phyloP scores from a whole-genome alignment of 345 rosid species.

The Dovyalis caffra region DNA sequence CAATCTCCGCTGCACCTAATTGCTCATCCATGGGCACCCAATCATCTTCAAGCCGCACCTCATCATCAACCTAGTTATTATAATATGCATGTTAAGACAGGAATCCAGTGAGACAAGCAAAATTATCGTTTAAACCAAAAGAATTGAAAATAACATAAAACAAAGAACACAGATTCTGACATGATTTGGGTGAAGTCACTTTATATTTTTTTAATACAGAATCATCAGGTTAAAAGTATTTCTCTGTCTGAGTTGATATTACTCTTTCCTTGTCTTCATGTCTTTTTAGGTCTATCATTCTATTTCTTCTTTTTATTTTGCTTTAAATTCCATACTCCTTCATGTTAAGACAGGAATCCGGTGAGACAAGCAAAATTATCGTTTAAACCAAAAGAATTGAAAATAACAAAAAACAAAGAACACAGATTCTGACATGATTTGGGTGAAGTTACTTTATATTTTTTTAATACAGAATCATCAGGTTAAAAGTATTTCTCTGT shows the following conservation, averaged over 20 bases:
- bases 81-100: neutral
- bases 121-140: neutral
- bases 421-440: neutral
- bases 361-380: neutral
- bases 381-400: neutral
- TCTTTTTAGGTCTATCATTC: too few relatives aligned
- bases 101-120: neutral
- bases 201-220: too few relatives aligned
- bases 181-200: neutral
- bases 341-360: too few relatives aligned
- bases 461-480: too few relatives aligned
- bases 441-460: too few relatives aligned
- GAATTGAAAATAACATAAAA: neutral
- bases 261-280: too few relatives aligned
- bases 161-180: neutral
- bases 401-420: neutral
- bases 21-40: slow-evolving; percentile 97
- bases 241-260: too few relatives aligned
- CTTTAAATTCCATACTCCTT: too few relatives aligned
- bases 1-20: slow-evolving; percentile 61
- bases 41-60: slow-evolving; percentile 94
- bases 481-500: too few relatives aligned
- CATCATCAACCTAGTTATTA: slow-evolving; percentile 55
- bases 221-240: too few relatives aligned
- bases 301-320: too few relatives aligned